phyloP scores from a whole-genome alignment of 2,329 filamentous ascomycete species.

The Penicillium sp. region DNA sequence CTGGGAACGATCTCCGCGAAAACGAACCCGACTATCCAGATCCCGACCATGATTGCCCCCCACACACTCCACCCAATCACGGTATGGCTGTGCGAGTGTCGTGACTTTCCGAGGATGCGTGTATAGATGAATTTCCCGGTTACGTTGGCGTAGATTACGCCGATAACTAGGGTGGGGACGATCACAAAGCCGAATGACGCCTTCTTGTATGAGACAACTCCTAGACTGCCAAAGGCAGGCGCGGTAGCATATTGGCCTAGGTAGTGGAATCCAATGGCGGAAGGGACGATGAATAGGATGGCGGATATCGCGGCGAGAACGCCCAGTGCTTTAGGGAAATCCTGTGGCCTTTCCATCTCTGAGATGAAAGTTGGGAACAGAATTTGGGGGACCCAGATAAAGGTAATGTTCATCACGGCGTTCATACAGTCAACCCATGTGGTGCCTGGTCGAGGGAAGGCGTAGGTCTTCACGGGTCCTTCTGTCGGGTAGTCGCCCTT shows the following conservation, averaged over 20 bases:
- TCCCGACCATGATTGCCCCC: constrained; percentile 34
- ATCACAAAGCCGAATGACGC: constrained; percentile 46
- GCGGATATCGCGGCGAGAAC: constrained; percentile 39
- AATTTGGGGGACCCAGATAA: constrained; percentile 46
- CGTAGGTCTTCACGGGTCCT: constrained; percentile 41
- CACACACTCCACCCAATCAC: constrained; percentile 43
- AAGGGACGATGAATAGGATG: constrained; percentile 45
- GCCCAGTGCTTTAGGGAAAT: constrained; percentile 45
- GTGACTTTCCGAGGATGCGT: constrained; percentile 38
- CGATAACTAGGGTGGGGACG: constrained; percentile 44
- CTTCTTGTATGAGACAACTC: constrained; percentile 41
- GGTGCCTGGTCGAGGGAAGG: constrained; percentile 41
- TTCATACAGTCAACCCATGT: constrained; percentile 44
- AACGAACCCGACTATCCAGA: constrained; percentile 41
- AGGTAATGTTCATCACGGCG: constrained; percentile 45
- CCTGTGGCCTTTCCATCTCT: constrained; percentile 44
- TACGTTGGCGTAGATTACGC: constrained; percentile 45
- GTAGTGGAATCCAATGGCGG: constrained; percentile 43
- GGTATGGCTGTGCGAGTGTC: constrained; percentile 43
- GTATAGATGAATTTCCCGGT: constrained; percentile 42
- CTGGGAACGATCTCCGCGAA: constrained; percentile 44
- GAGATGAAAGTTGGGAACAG: constrained; percentile 47
- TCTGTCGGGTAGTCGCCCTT: constrained; percentile 39
- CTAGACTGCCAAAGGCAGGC: constrained; percentile 43
- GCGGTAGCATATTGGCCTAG: constrained; percentile 45